Conservation (phyloP, 139 green algal genomes). For the Ettlia oleoabundans region DNA sequence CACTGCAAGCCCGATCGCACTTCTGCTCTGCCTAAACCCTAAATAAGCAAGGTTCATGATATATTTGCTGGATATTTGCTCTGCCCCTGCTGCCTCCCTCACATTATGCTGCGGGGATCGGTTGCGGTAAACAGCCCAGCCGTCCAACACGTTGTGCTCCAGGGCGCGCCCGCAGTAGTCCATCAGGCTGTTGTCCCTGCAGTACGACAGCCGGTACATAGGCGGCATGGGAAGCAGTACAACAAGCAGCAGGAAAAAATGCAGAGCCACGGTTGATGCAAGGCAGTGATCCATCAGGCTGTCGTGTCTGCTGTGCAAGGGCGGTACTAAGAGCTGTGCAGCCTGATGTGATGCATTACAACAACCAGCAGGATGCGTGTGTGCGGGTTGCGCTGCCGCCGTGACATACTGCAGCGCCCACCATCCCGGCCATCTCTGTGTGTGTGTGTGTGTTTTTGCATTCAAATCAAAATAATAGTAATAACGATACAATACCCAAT, state of each 20-base stretch:
- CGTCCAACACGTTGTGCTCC: slow-evolving; percentile 21
- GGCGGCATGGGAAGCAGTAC: no score
- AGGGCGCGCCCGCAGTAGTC: slow-evolving; percentile 21
- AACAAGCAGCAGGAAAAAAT: background rate
- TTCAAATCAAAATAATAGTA: no score
- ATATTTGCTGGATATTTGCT: background rate
- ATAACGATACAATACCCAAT: no score
- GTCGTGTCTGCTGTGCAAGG: slow-evolving; percentile 5
- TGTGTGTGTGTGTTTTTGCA: no score
- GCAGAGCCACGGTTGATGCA: no score
- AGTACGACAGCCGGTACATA: background rate
- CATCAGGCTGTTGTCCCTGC: slow-evolving; percentile 32
- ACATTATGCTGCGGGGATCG: slow-evolving; percentile 7
- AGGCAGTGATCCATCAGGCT: slow-evolving; percentile 27
- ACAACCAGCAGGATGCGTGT: background rate
- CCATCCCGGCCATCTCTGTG: no score
- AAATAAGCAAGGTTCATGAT: background rate
- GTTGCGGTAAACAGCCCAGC: slow-evolving; percentile 36
- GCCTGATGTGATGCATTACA: no score
- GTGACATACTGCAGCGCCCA: no score
- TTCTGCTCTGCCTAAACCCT: no score
- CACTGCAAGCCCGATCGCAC: no score
- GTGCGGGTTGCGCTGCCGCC: no score
- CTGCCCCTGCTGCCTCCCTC: background rate
- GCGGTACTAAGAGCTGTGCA: background rate